Conservation (phyloP, 2,329 filamentous ascomycete species). For the Ophiocordyceps robertsii region DNA sequence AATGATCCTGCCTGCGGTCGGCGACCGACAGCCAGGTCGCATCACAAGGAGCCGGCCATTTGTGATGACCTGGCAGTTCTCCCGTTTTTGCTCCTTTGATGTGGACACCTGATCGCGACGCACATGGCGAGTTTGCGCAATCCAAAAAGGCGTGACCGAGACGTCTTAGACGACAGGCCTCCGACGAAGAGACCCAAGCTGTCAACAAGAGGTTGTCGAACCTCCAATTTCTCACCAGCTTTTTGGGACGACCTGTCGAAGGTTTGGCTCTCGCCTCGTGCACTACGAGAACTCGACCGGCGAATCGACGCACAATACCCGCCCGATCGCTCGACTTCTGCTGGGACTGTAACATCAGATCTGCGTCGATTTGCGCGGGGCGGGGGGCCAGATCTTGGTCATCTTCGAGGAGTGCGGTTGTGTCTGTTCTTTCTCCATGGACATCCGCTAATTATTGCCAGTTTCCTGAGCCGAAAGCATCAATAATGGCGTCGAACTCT, state of each 20-base stretch:
- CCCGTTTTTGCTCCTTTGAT: no score
- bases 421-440: not conserved
- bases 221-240: slow-evolving; percentile 8
- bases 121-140: no score
- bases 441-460: not conserved
- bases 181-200: not conserved
- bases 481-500: not conserved
- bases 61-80: no score
- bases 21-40: no score
- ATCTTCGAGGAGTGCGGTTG: not conserved
- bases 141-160: not conserved
- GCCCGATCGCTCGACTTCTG: not conserved
- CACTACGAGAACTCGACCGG: slow-evolving; percentile 13
- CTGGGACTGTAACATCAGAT: not conserved
- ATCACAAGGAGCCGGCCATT: no score
- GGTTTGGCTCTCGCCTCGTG: slow-evolving; percentile 11
- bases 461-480: not conserved
- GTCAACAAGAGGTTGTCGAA: not conserved
- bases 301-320: slow-evolving; percentile 5
- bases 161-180: not conserved
- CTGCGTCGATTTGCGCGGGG: not conserved
- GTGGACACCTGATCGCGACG: no score
- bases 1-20: no score
- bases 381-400: not conserved
- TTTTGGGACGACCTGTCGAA: slow-evolving; percentile 16